Conservation (phyloP, 768 basidiomycete species). For the Suillus lakei region DNA sequence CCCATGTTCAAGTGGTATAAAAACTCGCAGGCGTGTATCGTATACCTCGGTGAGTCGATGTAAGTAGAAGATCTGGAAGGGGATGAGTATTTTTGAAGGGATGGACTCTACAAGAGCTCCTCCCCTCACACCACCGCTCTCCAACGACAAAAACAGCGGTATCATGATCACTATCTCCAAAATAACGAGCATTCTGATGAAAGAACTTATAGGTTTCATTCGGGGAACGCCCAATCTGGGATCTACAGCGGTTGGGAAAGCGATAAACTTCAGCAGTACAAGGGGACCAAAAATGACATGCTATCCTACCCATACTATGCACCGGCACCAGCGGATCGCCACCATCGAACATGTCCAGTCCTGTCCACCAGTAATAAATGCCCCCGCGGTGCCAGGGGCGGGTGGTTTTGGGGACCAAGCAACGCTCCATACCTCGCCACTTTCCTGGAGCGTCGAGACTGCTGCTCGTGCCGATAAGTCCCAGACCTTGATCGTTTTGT, state of each 20-base stretch:
- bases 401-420: slow-evolving; percentile 76
- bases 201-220: neutral
- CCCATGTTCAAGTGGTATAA: slow-evolving; percentile 22
- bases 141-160: neutral
- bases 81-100: neutral
- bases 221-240: neutral
- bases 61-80: neutral
- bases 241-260: slow-evolving; percentile 5
- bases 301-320: slow-evolving; percentile 15
- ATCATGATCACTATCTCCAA: neutral
- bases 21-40: neutral
- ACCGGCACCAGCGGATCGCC: slow-evolving; percentile 68
- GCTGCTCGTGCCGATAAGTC: slow-evolving; percentile 75
- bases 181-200: neutral
- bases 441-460: slow-evolving; percentile 79
- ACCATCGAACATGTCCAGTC: slow-evolving; percentile 79
- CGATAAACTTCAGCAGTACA: neutral
- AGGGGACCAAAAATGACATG: neutral
- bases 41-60: neutral
- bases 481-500: slow-evolving; percentile 88
- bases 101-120: neutral
- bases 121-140: neutral
- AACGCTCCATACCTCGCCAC: slow-evolving; percentile 84
- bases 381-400: slow-evolving; percentile 57
- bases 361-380: slow-evolving; percentile 74